Evolutionary conservation across 495 filamentous ascomycete species (phyloP).

Genomic region (Talaromyces trachyspermus): DNA sequence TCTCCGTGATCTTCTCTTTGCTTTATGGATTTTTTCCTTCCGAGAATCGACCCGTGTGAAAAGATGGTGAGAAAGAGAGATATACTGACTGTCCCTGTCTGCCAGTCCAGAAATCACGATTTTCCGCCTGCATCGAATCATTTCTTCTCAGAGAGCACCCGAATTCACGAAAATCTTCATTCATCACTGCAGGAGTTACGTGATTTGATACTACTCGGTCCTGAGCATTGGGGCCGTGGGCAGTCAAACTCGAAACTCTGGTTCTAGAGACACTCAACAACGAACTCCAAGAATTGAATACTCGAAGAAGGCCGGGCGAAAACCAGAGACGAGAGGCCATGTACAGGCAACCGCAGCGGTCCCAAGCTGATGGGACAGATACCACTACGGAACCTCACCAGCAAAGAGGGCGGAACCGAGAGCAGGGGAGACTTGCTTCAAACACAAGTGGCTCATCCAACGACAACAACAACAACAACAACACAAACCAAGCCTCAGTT

Average conservation of each 20-base stretch:
- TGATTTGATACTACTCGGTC: constrained; percentile 22
- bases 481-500: no score
- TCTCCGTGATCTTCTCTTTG: background rate
- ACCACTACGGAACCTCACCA: constrained; percentile 7
- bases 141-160: constrained; percentile 16
- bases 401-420: background rate
- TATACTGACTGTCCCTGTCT: constrained; percentile 15
- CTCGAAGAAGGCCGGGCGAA: constrained; percentile 20
- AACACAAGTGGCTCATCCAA: background rate
- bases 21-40: background rate
- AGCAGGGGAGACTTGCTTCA: background rate
- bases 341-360: constrained; percentile 20
- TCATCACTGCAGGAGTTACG: constrained; percentile 33
- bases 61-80: no score
- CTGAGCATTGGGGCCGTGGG: constrained; percentile 24
- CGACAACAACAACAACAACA: no score
- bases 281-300: no score
- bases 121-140: constrained; percentile 45
- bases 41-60: background rate
- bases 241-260: constrained; percentile 26
- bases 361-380: background rate
- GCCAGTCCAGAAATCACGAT: constrained; percentile 56
- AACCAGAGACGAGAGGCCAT: constrained; percentile 19
- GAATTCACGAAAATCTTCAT: constrained; percentile 11
- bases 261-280: constrained; percentile 34